A percentile compares a stretch with the other conserved stretches of the same genome.
phyloP scores from a whole-genome alignment of 192 early-diverging fungal genomes.

The Gryganskiella cystojenkinii region DNA sequence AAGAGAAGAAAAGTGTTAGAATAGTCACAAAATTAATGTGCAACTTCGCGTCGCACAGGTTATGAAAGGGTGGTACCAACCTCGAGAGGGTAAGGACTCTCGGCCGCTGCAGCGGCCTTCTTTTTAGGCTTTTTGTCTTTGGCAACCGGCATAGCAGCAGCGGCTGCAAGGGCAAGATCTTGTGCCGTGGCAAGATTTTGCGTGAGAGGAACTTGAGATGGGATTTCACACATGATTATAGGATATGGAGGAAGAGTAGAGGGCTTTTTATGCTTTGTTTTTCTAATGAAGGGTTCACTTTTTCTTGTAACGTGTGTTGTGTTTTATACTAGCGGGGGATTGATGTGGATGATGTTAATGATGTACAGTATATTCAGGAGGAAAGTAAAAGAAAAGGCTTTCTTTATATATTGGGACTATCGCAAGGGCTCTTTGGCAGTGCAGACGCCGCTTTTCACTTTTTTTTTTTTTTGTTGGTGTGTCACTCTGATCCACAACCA shows the following conservation, averaged over 20 bases:
- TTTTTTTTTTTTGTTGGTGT: too few species aligned
- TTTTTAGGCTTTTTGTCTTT: constrained; percentile 27
- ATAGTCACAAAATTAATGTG: background rate
- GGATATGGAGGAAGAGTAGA: too few species aligned
- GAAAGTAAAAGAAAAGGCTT: background rate
- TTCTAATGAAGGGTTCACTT: background rate
- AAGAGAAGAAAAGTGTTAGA: background rate
- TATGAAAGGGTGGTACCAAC: background rate
- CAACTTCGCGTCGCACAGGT: background rate
- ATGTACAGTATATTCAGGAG: background rate
- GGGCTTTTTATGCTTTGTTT: too few species aligned
- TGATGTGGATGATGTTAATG: background rate
- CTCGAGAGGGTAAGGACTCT: constrained; percentile 26
- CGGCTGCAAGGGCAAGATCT: background rate
- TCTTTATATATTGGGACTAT: too few species aligned
- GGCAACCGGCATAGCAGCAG: background rate
- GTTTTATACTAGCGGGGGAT: too few species aligned
- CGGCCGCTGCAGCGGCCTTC: background rate
- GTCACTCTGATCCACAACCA: too few species aligned
- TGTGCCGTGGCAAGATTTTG: background rate
- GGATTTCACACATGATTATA: constrained; percentile 3
- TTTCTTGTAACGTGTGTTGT: background rate
- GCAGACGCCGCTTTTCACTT: too few species aligned
- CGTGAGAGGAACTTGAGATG: background rate
- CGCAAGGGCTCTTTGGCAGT: too few species aligned